A percentile compares a stretch with the other conserved stretches of the same genome.
phyloP scores from a whole-genome alignment of 768 basidiomycete genomes.

The Auriscalpium orientale region DNA sequence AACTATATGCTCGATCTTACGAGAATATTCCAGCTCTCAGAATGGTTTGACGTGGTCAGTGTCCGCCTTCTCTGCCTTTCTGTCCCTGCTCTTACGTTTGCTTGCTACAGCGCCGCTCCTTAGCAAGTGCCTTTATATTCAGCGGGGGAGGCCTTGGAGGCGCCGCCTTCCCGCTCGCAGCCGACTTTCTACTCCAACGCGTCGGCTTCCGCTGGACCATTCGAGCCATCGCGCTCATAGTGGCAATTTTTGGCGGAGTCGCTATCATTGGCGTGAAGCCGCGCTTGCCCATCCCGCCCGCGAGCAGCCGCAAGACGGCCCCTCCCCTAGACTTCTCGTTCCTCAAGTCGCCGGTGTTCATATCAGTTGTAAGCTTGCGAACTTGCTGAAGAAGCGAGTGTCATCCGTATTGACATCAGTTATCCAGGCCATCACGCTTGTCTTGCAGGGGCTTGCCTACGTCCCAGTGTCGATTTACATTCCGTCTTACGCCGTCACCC shows the following conservation, averaged over 20 bases:
- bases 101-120: conserved; percentile 10
- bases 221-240: conserved; percentile 14
- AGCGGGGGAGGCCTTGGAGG: conserved; percentile 18
- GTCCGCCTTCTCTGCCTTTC: neutral
- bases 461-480: conserved; percentile 21
- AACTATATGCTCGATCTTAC: neutral
- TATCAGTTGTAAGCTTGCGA: conserved; percentile 16
- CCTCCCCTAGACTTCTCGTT: conserved; percentile 16
- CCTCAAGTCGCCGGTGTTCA: conserved; percentile 15
- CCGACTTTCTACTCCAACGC: conserved; percentile 11
- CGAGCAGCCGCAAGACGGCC: conserved; percentile 12
- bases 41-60: conserved; percentile 15
- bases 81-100: neutral
- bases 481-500: conserved; percentile 14
- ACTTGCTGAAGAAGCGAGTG: neutral
- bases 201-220: conserved; percentile 17
- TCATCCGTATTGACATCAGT: neutral
- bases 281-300: conserved; percentile 15
- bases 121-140: conserved; percentile 18
- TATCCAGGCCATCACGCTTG: conserved; percentile 8
- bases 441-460: conserved; percentile 19
- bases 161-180: conserved; percentile 16
- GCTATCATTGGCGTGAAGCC: conserved; percentile 15
- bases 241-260: conserved; percentile 9
- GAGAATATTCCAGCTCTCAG: conserved; percentile 1